Evolutionary conservation across 805 yeast genomes (phyloP), one percentile per base, ranked within the genome.

Genomic region (Monosporozyma yasuniensis): DNA sequence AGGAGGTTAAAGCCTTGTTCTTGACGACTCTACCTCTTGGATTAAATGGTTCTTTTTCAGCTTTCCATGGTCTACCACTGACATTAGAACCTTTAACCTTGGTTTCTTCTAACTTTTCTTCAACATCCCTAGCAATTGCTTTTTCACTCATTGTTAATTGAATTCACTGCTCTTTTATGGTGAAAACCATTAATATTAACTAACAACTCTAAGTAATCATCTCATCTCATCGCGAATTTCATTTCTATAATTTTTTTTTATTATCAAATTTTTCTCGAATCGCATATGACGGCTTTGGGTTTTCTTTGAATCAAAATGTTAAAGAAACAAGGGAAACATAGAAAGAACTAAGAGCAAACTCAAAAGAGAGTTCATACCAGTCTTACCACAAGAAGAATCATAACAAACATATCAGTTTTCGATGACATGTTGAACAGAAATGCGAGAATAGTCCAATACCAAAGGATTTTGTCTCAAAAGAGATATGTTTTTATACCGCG

Each of bases 11-110:
- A 42, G 68, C 69, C 50, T 65, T 69, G 47, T 66, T 66, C 50
- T 70, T 72, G 2, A 83, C 81, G 4, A 90, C 89, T 21, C 69
- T 57, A 27, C 83, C 72, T 54, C 70, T 80, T 22, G 80, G 77
- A 63, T 89, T 76, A 60, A 83, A 81, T 3, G 89, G 87, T 49
- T 72, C 77, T 59, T 83, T 85, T 50, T 75, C 75, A 14, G 72
- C 74, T 59, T 86, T 86, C 90, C 90, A 86, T 41, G 75, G 72
- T 61, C 85, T 84, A 37, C 88, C 88, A 61, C 76, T 77, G n/a
- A 77, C 78, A 50, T 79, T 64, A 11, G 68, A 42, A 4, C 84
- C 84, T 57, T 72, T 77, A 7, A 34, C 41, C 16, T 54, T 56
- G n/a, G 53, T 35, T 6, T 21, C 41, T 5, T 51, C 52, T 3